A percentile compares a stretch with the other conserved stretches of the same genome.
Conservation (phyloP, 257 asterid species). For the Buddleja alternifolia region DNA sequence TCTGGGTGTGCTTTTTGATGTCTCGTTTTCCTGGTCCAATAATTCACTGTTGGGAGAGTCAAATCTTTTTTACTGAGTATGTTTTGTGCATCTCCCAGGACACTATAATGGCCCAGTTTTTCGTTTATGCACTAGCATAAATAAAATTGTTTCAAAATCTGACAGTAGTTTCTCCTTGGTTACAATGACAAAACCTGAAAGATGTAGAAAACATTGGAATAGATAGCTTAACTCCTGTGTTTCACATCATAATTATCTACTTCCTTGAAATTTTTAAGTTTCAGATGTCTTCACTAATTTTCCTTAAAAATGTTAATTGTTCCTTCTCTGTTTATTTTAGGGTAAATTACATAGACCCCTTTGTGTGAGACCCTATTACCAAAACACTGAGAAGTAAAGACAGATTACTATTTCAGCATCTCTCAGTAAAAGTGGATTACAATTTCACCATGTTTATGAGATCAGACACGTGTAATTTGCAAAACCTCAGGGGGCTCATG, state of each 20-base stretch:
- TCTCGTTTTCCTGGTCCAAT: not conserved
- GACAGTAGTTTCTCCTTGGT: not conserved
- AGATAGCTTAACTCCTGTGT: not conserved
- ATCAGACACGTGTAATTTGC: too few relatives aligned
- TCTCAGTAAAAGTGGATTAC: too few relatives aligned
- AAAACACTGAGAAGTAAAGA: too few relatives aligned
- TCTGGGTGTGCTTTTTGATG: not conserved
- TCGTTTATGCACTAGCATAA: not conserved
- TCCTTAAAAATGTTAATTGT: not conserved
- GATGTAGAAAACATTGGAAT: not conserved
- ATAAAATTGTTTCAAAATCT: not conserved
- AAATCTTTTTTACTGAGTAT: too few relatives aligned
- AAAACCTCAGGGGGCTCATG: too few relatives aligned
- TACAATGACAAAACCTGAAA: not conserved
- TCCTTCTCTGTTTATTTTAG: not conserved
- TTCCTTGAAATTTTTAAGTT: not conserved
- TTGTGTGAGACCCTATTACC: too few relatives aligned
- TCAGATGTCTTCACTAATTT: not conserved
- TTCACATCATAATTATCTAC: constrained; percentile 2
- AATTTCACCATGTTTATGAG: too few relatives aligned
- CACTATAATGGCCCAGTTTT: constrained; percentile 6
- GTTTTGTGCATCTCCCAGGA: too few relatives aligned
- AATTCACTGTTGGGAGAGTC: not conserved
- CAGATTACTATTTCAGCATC: too few relatives aligned
- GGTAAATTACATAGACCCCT: too few relatives aligned